Conservation (phyloP, 306 rosid genomes). For the Boehmeria nivea region DNA sequence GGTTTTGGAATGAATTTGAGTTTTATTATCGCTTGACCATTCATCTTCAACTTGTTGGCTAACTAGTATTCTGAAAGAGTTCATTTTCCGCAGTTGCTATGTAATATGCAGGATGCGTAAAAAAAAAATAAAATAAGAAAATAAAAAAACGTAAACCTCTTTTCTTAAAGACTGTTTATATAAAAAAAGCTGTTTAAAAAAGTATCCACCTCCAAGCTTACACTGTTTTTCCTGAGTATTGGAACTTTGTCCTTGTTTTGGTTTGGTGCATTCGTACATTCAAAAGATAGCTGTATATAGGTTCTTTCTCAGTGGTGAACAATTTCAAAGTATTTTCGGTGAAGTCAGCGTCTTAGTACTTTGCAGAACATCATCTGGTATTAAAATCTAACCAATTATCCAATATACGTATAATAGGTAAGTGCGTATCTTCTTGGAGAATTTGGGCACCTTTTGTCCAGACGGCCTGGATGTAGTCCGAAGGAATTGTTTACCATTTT, state of each 20-base stretch:
- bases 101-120: too few relatives aligned
- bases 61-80: too few relatives aligned
- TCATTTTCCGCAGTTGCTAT: too few relatives aligned
- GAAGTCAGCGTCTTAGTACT: too few relatives aligned
- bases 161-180: background rate
- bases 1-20: too few relatives aligned
- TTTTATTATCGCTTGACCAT: too few relatives aligned
- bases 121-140: too few relatives aligned
- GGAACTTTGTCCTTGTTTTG: background rate
- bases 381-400: background rate
- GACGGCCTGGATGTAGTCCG: conserved; percentile 89
- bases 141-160: too few relatives aligned
- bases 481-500: conserved; percentile 76
- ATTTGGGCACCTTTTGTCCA: conserved; percentile 92
- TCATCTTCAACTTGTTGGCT: too few relatives aligned
- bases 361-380: too few relatives aligned
- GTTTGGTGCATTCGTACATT: conserved; percentile 1
- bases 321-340: conserved; percentile 1
- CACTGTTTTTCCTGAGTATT: background rate
- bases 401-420: conserved; percentile 58
- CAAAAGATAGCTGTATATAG: background rate
- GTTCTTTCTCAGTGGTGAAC: conserved; percentile 8
- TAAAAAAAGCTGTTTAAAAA: too few relatives aligned
- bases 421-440: conserved; percentile 97
- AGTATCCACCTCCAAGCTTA: background rate